Base-by-base conservation (phyloP, 2,329 filamentous ascomycete genomes). In the Beauveria asiatica region DNA sequence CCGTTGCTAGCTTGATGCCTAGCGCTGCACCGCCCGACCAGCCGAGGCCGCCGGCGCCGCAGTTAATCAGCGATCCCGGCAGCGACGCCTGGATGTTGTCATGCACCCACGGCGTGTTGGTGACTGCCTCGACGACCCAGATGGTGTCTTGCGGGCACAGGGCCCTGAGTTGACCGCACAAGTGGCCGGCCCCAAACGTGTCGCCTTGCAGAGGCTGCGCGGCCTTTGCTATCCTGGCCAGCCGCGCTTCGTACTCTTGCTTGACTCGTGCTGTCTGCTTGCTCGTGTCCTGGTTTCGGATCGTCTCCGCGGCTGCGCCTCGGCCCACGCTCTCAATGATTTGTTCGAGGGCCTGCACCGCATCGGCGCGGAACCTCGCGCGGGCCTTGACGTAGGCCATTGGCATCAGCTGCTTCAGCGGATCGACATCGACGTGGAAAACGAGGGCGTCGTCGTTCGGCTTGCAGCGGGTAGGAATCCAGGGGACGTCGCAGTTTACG, bases 401-500 rank as follows among this genome's bases (percentile, higher is more conserved):
- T 0, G 87, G 87, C 78, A 91, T 91, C 70, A 86, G 80, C 70
- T 87, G 83, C 74, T 88, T 88, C 25, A 87, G 73, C 1, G 85
- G 83, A 64, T 88, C 85, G 52, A 85, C 77, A 65, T 88, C 85
- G 48, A 88, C 78, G 66, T 88, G 85, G 72, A 83, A 86, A 59
- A 88, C 74, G 63, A 76, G 78, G 21, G 81, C 80, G 17, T 79
- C 76, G 2, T 75, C 70, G 1, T 71, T 71, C 0, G 85, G 85
- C 64, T 77, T 78, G 71, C 82, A 85, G 17, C 85, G 84, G 0
- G 90, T 94, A n/a, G 87, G 86, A 59, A 97, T 92, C 91, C 92
- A 97, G 0, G 92, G 92, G 0, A 96, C 91, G 69, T 97, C 92
- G 64, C 91, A 95, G 72, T 97, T 89, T 25, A 96, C 70, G 2